A percentile compares a stretch with the other conserved stretches of the same genome.
phyloP scores from a whole-genome alignment of 805 yeast species.

The Yarrowia sp. region DNA sequence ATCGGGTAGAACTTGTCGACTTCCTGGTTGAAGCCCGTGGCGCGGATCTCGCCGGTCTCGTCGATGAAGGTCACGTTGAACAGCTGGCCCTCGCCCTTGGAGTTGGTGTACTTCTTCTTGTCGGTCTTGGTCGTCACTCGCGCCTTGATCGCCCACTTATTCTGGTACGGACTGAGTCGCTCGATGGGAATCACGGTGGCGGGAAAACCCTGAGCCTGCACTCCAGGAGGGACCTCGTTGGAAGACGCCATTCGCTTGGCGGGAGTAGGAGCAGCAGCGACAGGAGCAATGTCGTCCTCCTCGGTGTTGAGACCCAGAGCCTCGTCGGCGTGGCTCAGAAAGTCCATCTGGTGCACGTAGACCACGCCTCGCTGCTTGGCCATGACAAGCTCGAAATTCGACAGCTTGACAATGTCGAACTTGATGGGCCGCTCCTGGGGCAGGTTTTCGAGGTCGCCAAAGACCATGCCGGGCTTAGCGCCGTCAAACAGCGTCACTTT shows the following conservation, averaged over 20 bases:
- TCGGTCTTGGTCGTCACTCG: constrained; percentile 87
- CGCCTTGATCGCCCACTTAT: constrained; percentile 88
- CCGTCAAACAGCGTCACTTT: constrained; percentile 20
- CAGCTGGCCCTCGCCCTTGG: constrained; percentile 83
- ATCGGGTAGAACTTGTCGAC: constrained; percentile 76
- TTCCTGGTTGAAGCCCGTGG: constrained; percentile 86
- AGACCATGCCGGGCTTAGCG: not conserved
- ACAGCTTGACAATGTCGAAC: constrained; percentile 6
- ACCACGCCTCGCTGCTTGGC: constrained; percentile 10
- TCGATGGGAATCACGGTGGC: constrained; percentile 68
- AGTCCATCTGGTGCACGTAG: not conserved
- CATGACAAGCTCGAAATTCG: constrained; percentile 2
- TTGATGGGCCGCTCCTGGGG: not conserved
- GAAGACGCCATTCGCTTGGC: constrained; percentile 18
- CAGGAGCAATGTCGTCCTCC: not conserved
- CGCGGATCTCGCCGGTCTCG: constrained; percentile 93
- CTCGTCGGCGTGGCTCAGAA: constrained; percentile 3
- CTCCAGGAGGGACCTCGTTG: not conserved
- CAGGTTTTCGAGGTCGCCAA: constrained; percentile 17
- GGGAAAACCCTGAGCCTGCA: constrained; percentile 26
- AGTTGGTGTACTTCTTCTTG: constrained; percentile 81
- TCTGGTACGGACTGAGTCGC: constrained; percentile 86
- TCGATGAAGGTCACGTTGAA: constrained; percentile 86
- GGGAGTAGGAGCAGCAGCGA: not conserved
- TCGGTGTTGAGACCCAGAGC: constrained; percentile 14